phyloP scores from a whole-genome alignment of 139 green algal genomes.

The Coccomyxa sp. region DNA sequence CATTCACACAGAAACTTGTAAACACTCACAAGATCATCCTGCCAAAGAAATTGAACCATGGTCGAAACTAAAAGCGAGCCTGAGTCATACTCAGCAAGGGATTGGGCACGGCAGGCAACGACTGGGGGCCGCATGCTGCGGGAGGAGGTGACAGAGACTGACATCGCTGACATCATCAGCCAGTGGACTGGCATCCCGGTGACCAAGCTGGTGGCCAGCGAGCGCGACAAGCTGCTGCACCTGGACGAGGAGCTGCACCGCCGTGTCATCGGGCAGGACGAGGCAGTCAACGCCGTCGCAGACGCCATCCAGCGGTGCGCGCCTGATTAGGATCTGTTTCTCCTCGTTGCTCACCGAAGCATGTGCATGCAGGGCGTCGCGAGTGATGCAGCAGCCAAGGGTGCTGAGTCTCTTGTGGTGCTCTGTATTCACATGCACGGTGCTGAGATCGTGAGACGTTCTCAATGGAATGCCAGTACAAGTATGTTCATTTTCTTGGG shows the following conservation, averaged over 20 bases:
- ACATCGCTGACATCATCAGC: slow-evolving; percentile 92
- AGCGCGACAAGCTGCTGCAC: slow-evolving; percentile 93
- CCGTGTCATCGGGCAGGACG: slow-evolving; percentile 83
- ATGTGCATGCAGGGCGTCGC: not conserved
- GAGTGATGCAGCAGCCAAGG: not conserved
- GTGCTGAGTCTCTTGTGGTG: no score
- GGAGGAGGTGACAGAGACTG: slow-evolving; percentile 91
- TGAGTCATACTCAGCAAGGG: not conserved
- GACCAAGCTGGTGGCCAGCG: slow-evolving; percentile 65
- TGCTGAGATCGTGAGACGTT: no score
- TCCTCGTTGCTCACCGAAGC: not conserved
- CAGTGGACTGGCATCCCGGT: slow-evolving; percentile 94
- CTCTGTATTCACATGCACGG: no score
- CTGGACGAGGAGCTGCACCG: slow-evolving; percentile 87
- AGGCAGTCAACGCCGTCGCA: slow-evolving; percentile 83
- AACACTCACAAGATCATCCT: no score
- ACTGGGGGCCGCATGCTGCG: slow-evolving; percentile 70
- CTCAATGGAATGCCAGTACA: no score
- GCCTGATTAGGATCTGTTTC: not conserved
- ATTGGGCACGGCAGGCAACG: not conserved
- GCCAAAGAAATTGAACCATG: no score
- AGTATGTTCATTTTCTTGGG: no score
- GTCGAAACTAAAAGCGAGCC: no score
- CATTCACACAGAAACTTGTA: no score
- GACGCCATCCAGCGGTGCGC: slow-evolving; percentile 84